Percentiles rank a stretch among this genome's conserved stretches.
phyloP scores from a whole-genome alignment of 2,329 filamentous ascomycete species.

The Gliomastix tumulicola region DNA sequence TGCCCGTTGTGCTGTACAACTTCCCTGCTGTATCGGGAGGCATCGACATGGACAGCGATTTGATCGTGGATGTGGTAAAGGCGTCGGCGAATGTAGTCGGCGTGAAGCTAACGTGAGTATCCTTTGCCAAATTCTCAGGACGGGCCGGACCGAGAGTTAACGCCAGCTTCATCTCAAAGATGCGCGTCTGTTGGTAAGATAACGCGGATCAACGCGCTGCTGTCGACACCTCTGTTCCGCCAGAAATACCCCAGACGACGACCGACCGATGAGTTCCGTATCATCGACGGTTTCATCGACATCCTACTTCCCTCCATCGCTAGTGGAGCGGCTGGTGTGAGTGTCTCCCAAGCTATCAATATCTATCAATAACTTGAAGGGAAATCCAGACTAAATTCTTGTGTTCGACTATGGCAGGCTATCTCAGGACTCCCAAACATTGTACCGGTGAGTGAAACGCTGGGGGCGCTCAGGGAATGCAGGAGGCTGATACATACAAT shows the following conservation, averaged over 20 bases:
- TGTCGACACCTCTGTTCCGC: conserved; percentile 1
- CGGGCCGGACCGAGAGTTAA: too few relatives aligned
- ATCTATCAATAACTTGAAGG: not conserved
- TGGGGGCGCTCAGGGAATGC: too few relatives aligned
- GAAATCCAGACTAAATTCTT: not conserved
- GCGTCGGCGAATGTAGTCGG: conserved; percentile 58
- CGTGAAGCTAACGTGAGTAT: conserved; percentile 50
- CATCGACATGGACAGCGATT: conserved; percentile 58
- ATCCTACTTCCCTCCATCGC: conserved; percentile 15
- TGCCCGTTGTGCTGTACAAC: conserved; percentile 55
- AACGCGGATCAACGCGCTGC: conserved; percentile 5
- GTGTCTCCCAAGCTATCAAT: too few relatives aligned
- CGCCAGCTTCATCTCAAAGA: too few relatives aligned
- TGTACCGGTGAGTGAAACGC: not conserved
- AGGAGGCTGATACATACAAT: not conserved
- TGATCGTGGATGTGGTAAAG: conserved; percentile 49
- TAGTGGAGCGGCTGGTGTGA: conserved; percentile 5
- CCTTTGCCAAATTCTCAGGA: too few relatives aligned
- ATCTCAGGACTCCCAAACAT: conserved; percentile 1
- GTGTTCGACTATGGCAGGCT: not conserved
- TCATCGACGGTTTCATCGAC: conserved; percentile 17
- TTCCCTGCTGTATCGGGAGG: conserved; percentile 58
- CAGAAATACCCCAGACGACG: not conserved
- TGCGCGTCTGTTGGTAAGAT: conserved; percentile 66
- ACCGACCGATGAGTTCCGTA: conserved; percentile 5